Conservation (phyloP, 2,329 filamentous ascomycete species). For the Fonsecaea multimorphosa region DNA sequence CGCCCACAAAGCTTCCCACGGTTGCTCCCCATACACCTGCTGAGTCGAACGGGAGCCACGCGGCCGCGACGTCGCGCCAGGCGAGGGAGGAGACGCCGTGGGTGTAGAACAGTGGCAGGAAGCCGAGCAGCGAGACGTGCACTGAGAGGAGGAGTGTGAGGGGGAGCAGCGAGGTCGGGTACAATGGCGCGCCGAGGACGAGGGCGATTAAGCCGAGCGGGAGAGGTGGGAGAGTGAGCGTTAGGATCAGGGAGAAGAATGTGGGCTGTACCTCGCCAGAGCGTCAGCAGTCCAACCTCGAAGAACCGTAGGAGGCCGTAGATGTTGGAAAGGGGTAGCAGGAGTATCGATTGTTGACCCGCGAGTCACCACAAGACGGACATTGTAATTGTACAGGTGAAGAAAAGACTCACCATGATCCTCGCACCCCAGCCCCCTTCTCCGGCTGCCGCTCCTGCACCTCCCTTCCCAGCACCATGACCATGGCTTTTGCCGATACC, state of each 20-base stretch:
- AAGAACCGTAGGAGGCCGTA: not conserved
- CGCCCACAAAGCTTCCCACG: slow-evolving; percentile 77
- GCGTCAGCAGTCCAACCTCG: not conserved
- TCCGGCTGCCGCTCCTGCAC: slow-evolving; percentile 22
- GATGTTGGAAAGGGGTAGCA: not conserved
- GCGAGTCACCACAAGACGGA: not conserved
- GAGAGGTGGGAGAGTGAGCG: slow-evolving; percentile 59
- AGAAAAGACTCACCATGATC: slow-evolving; percentile 40
- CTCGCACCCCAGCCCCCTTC: slow-evolving; percentile 4
- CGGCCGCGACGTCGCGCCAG: slow-evolving; percentile 73
- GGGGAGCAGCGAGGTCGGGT: slow-evolving; percentile 70
- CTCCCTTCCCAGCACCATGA: slow-evolving; percentile 24
- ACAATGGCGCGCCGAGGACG: slow-evolving; percentile 84
- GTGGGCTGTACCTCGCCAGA: slow-evolving; percentile 29
- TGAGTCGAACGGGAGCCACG: slow-evolving; percentile 78
- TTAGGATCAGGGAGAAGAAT: slow-evolving; percentile 65
- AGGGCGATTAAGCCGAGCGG: slow-evolving; percentile 67
- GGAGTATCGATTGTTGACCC: not conserved
- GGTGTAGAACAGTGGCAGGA: slow-evolving; percentile 82
- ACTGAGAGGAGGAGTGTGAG: slow-evolving; percentile 81
- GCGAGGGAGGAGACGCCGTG: slow-evolving; percentile 75
- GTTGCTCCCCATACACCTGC: slow-evolving; percentile 74
- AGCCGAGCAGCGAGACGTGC: slow-evolving; percentile 78
- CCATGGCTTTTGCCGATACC: slow-evolving; percentile 19
- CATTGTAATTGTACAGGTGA: not conserved